A percentile compares a stretch with the other conserved stretches of the same genome.
phyloP scores from a whole-genome alignment of 2,329 filamentous ascomycete species.

The Penicillium sp. region DNA sequence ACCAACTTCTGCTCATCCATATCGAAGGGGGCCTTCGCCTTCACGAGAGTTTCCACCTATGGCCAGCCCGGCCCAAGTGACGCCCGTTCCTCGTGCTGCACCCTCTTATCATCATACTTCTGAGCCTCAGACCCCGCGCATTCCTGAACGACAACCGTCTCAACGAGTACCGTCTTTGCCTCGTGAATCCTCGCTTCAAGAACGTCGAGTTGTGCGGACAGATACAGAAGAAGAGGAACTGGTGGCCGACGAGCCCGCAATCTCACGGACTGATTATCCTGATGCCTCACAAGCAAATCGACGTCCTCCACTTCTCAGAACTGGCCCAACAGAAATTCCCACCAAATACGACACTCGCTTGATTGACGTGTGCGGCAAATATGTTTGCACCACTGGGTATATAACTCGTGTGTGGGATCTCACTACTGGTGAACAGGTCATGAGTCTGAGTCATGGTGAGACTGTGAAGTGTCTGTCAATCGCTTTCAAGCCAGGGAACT shows the following conservation, averaged over 20 bases:
- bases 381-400: conserved; percentile 82
- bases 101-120: conserved; percentile 10
- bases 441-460: conserved; percentile 82
- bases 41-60: conserved; percentile 15
- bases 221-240: conserved; percentile 56
- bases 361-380: conserved; percentile 84
- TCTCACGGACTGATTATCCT: conserved; percentile 68
- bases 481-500: conserved; percentile 78
- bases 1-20: conserved; percentile 22
- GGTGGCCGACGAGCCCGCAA: conserved; percentile 50
- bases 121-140: conserved; percentile 18
- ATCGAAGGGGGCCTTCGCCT: conserved; percentile 25
- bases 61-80: conserved; percentile 13
- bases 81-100: conserved; percentile 14
- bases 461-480: conserved; percentile 78
- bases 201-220: conserved; percentile 25
- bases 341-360: conserved; percentile 85
- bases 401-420: conserved; percentile 88
- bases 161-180: conserved; percentile 20
- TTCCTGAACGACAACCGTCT: conserved; percentile 25
- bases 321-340: conserved; percentile 71
- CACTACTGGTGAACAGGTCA: conserved; percentile 73
- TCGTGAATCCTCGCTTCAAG: conserved; percentile 27
- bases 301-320: conserved; percentile 72
- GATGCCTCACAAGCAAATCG: conserved; percentile 84